Base-by-base conservation (phyloP, 2,329 filamentous ascomycete genomes). In the Aureobasidium sp. region DNA sequence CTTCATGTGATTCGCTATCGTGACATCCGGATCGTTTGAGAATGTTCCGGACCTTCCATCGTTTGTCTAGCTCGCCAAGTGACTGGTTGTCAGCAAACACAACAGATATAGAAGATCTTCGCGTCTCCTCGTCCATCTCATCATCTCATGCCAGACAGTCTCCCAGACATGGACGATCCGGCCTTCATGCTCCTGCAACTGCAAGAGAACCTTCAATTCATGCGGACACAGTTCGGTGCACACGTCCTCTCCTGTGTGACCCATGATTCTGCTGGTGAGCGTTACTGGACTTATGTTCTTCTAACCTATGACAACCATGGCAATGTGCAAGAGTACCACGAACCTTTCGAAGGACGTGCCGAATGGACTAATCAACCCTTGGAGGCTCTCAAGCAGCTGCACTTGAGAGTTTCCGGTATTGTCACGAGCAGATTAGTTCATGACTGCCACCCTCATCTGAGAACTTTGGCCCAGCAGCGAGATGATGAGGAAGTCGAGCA, bases 111-210 rank as follows among this genome's bases (percentile, higher is more conserved):
- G 44, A 27, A 56, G 6, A 32, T 7, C 34, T 17, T 44, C 37
- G 3, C 26, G 15, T 34, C 15, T 23, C 10, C 13, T n/a, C 52
- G 17, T 44, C 15, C 7, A 15, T 44, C 26, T 42, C 26, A 23
- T 32, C 52, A 32, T 44, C n/a, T 17, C 37, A 44, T 9, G 26
- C 20, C 17, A 34, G 23, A 20, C 26, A 29, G 3, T 44, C 37
- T 42, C 7, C 26, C 52, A 20, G 8, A 20, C 52, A 56, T 56
- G 52, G 37, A 56, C 10, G 52, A 56, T 8, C 52, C 52, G 6
- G 26, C 52, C 17, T 56, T 56, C 52, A 56, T 56, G 52, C 39
- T 41, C 13, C 23, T 44, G 52, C 52, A 56, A 23, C n/a, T 41
- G 23, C 52, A 56, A 36, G 36, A 56, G 39, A 56, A 56, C 17